Evolutionary conservation across 768 basidiomycete species (phyloP).

Genomic region (Suillus lakei): DNA sequence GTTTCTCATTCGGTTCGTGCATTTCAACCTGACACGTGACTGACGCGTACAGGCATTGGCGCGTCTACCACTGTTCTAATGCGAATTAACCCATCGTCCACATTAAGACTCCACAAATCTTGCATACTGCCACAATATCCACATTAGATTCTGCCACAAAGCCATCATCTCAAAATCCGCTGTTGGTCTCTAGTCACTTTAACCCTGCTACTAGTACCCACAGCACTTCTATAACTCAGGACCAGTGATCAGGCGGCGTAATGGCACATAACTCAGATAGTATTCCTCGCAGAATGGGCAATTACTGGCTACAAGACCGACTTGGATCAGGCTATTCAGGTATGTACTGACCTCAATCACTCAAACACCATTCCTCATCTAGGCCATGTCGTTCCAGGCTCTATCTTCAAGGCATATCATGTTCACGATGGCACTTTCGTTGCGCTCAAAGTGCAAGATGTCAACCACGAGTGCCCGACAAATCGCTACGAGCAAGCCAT

Average conservation of each 20-base stretch:
- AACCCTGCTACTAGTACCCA: neutral
- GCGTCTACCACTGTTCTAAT: constrained; percentile 8
- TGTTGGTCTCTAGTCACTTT: neutral
- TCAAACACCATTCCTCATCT: constrained; percentile 8
- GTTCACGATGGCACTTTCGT: constrained; percentile 62
- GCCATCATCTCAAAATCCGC: neutral
- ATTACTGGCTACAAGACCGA: constrained; percentile 61
- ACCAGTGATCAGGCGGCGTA: neutral
- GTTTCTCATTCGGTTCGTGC: neutral
- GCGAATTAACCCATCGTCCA: neutral
- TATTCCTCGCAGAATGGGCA: constrained; percentile 51
- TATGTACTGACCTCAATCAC: constrained; percentile 31
- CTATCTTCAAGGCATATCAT: constrained; percentile 68
- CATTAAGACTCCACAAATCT: too few species aligned
- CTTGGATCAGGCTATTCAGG: constrained; percentile 81
- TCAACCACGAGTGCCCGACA: constrained; percentile 76
- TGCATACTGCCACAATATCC: constrained; percentile 4
- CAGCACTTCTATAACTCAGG: neutral
- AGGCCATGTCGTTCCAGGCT: constrained; percentile 48
- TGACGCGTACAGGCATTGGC: constrained; percentile 22
- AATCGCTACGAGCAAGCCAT: constrained; percentile 72
- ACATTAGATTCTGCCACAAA: neutral
- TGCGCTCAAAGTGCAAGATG: constrained; percentile 74
- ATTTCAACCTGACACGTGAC: constrained; percentile 28
- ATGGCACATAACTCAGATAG: constrained; percentile 22